Evolutionary conservation across 148 eudicot genomes (phyloP).

Genomic region (Amaranthus hypochondriacus): DNA sequence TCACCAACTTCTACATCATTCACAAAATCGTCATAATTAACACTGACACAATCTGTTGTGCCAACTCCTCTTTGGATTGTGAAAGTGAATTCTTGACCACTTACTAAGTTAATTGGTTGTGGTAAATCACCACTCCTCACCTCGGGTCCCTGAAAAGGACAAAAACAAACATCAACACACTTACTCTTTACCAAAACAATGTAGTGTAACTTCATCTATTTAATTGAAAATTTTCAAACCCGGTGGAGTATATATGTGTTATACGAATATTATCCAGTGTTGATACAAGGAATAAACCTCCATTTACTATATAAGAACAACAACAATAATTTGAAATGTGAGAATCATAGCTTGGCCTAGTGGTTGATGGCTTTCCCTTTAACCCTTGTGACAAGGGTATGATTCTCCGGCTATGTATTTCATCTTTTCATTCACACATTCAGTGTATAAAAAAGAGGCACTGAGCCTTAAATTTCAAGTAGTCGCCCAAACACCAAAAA

Average conservation of each 20-base stretch:
- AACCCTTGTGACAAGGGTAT: too few relatives aligned
- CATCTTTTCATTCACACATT: too few relatives aligned
- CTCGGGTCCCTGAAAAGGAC: conserved; percentile 79
- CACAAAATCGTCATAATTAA: conserved; percentile 97
- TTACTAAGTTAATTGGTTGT: conserved; percentile 70
- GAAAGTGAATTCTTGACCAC: conserved; percentile 90
- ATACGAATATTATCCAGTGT: neutral
- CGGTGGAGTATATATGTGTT: neutral
- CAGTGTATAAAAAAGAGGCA: too few relatives aligned
- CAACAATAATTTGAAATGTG: too few relatives aligned
- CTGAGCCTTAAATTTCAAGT: too few relatives aligned
- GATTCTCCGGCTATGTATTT: too few relatives aligned
- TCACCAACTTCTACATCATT: conserved; percentile 97
- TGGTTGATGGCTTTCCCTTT: too few relatives aligned
- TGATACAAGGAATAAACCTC: neutral
- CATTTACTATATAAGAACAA: too few relatives aligned
- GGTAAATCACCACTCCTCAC: conserved; percentile 99
- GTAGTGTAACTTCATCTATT: neutral
- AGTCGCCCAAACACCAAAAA: too few relatives aligned
- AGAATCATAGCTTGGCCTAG: too few relatives aligned
- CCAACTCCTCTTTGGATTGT: conserved; percentile 94
- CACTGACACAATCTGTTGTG: conserved; percentile 83
- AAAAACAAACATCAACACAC: conserved; percentile 2
- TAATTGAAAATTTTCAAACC: neutral
- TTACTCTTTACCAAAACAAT: neutral